Percentiles rank a stretch among this genome's conserved stretches.
These are phyloP conservation scores for Aspergillus diversus DNA, from an alignment of 495 filamentous ascomycete genomes.

Conservation along the genomic window DNA sequence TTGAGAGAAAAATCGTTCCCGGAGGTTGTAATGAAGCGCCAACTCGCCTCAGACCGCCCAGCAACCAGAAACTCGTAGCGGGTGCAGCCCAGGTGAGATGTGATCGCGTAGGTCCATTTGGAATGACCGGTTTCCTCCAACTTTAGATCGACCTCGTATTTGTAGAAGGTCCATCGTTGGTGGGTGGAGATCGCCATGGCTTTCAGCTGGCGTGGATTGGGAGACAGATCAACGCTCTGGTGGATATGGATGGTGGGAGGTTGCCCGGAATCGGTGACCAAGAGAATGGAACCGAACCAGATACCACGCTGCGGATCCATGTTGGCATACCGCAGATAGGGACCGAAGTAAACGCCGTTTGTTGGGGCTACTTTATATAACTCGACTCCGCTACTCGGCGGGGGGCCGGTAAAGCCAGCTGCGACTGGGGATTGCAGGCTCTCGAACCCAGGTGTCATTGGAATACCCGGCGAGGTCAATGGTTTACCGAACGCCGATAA, in stretches of 20 bases:
- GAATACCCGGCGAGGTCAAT: slow-evolving; percentile 74
- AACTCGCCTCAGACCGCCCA: slow-evolving; percentile 83
- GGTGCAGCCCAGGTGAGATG: slow-evolving; percentile 93
- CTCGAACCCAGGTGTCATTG: slow-evolving; percentile 72
- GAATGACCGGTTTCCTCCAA: slow-evolving; percentile 84
- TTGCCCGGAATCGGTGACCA: slow-evolving; percentile 89
- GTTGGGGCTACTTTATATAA: slow-evolving; percentile 91
- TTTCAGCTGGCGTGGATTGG: slow-evolving; percentile 89
- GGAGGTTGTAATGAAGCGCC: slow-evolving; percentile 96
- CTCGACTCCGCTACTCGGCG: slow-evolving; percentile 84
- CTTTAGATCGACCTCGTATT: slow-evolving; percentile 88
- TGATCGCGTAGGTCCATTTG: slow-evolving; percentile 98
- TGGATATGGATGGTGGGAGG: slow-evolving; percentile 97
- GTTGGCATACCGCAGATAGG: slow-evolving; percentile 93
- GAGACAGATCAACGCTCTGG: slow-evolving; percentile 85
- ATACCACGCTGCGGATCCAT: slow-evolving; percentile 92
- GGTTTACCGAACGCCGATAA: slow-evolving; percentile 73
- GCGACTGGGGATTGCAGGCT: slow-evolving; percentile 76
- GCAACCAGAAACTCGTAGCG: slow-evolving; percentile 98
- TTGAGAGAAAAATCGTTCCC: slow-evolving; percentile 93
- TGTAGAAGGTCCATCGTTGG: slow-evolving; percentile 93
- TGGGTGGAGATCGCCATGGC: slow-evolving; percentile 83
- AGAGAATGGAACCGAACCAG: slow-evolving; percentile 82
- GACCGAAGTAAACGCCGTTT: slow-evolving; percentile 98
- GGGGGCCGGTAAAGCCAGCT: slow-evolving; percentile 78